phyloP scores from a whole-genome alignment of 306 rosid species.

The Medicago ruthenica region DNA sequence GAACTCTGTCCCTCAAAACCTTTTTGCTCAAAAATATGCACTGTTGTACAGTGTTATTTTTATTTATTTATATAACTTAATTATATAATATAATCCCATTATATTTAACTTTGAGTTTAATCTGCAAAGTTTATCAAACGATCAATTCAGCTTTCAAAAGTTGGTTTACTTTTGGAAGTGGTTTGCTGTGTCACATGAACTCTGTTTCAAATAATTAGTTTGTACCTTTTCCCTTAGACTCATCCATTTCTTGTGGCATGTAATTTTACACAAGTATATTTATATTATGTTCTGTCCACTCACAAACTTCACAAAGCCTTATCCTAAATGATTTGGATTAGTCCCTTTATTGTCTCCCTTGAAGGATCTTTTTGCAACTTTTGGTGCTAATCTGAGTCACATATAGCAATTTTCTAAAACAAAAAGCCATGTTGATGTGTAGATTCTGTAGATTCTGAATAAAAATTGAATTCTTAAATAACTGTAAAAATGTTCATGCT shows the following conservation, averaged over 20 bases:
- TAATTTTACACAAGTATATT: constrained; percentile 24
- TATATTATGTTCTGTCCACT: constrained; percentile 63
- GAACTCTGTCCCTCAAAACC: too few relatives aligned
- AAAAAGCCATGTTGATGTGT: constrained; percentile 40
- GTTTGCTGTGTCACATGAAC: constrained; percentile 47
- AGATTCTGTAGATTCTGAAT: constrained; percentile 41
- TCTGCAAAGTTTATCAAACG: constrained; percentile 35
- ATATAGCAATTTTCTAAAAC: constrained; percentile 26
- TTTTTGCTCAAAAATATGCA: constrained; percentile 30
- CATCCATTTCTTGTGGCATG: constrained; percentile 41
- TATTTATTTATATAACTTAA: not conserved
- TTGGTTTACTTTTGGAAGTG: constrained; percentile 46
- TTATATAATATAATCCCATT: too few relatives aligned
- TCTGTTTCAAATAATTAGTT: constrained; percentile 38
- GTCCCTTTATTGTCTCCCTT: constrained; percentile 37
- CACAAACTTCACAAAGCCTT: constrained; percentile 53
- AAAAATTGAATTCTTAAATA: constrained; percentile 38
- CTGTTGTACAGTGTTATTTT: constrained; percentile 1
- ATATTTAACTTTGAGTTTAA: constrained; percentile 22
- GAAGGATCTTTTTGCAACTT: constrained; percentile 36
- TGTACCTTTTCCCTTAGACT: constrained; percentile 11
- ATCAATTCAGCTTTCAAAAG: constrained; percentile 49
- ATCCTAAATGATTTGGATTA: constrained; percentile 44
- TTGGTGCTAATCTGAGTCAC: constrained; percentile 63
- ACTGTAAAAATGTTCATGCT: constrained; percentile 41